Conservation (phyloP, 2,329 filamentous ascomycete genomes). For the Fusarium domesticum region DNA sequence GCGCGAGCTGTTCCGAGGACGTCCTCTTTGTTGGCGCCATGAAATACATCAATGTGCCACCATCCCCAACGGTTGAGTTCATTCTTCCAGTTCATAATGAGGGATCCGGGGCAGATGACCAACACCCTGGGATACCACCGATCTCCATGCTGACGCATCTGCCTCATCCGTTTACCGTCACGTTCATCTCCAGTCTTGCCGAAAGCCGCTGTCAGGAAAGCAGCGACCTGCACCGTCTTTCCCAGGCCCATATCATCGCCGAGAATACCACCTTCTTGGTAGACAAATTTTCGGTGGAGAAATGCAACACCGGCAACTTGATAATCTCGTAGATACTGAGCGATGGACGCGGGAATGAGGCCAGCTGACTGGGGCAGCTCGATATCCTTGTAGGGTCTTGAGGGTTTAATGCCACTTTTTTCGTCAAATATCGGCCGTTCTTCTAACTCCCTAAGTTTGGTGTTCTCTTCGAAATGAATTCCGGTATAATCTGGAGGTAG, state of each 20-base stretch:
- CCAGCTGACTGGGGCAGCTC: slow-evolving; percentile 72
- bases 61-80: slow-evolving; percentile 90
- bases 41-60: slow-evolving; percentile 85
- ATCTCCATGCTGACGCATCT: slow-evolving; percentile 62
- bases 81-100: slow-evolving; percentile 88
- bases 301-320: slow-evolving; percentile 84
- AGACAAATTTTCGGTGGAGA: slow-evolving; percentile 83
- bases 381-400: slow-evolving; percentile 70
- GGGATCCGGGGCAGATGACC: slow-evolving; percentile 81
- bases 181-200: slow-evolving; percentile 90
- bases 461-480: slow-evolving; percentile 62
- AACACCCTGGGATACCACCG: slow-evolving; percentile 76
- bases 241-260: slow-evolving; percentile 98
- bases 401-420: slow-evolving; percentile 57
- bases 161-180: slow-evolving; percentile 83
- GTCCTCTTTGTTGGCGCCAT: slow-evolving; percentile 66
- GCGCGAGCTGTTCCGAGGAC: slow-evolving; percentile 69
- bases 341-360: slow-evolving; percentile 81
- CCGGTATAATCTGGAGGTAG: slow-evolving; percentile 75
- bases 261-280: slow-evolving; percentile 84
- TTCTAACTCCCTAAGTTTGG: slow-evolving; percentile 40
- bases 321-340: slow-evolving; percentile 88
- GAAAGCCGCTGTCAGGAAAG: slow-evolving; percentile 86
- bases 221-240: slow-evolving; percentile 94
- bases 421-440: slow-evolving; percentile 68